Conservation (phyloP, 768 basidiomycete species). For the Termitomyces sp. region DNA sequence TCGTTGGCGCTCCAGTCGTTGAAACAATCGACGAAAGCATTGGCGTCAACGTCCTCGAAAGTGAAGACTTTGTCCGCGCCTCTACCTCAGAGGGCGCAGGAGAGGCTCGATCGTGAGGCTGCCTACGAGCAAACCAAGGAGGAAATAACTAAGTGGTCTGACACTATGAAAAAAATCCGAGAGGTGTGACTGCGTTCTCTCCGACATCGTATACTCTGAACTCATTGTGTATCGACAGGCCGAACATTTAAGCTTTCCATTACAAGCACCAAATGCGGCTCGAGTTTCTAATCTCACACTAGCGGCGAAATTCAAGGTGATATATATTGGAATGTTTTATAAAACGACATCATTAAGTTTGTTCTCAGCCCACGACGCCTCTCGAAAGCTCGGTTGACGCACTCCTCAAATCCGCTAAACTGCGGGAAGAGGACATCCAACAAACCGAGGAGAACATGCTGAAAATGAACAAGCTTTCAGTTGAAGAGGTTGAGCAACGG, state of each 20-base stretch:
- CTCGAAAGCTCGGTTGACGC: constrained; percentile 82
- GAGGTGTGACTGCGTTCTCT: constrained; percentile 47
- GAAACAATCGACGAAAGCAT: constrained; percentile 64
- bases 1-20: constrained; percentile 60
- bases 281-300: constrained; percentile 72
- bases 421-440: constrained; percentile 77
- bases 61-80: constrained; percentile 76
- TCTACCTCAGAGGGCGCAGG: constrained; percentile 81
- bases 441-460: constrained; percentile 72
- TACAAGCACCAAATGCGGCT: constrained; percentile 58
- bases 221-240: constrained; percentile 40
- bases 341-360: background rate
- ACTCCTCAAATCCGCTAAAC: constrained; percentile 75
- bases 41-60: constrained; percentile 46
- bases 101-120: constrained; percentile 87
- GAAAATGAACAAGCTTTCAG: constrained; percentile 73
- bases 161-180: constrained; percentile 87
- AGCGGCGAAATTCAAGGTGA: constrained; percentile 80
- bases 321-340: background rate
- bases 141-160: constrained; percentile 92
- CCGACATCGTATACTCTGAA: background rate
- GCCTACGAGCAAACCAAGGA: constrained; percentile 92
- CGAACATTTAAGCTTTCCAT: constrained; percentile 82
- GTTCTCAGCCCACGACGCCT: constrained; percentile 70
- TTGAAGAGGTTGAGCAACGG: constrained; percentile 83